A percentile compares a stretch with the other conserved stretches of the same genome.
Conservation (phyloP, 2,329 filamentous ascomycete genomes). For the Phaeophleospora eucalypticola region DNA sequence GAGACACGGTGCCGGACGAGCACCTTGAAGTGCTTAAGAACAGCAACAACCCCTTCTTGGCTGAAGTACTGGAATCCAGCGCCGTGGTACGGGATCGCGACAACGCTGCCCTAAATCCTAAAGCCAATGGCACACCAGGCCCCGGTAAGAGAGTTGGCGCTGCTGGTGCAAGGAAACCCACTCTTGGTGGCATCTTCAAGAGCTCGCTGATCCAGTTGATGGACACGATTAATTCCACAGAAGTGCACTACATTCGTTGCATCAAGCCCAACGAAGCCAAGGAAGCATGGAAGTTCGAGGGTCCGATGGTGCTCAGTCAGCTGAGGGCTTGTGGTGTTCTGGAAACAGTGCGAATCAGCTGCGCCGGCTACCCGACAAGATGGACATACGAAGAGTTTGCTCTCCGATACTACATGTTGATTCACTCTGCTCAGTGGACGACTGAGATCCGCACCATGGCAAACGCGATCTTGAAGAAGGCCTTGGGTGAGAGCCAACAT, state of each 20-base stretch:
- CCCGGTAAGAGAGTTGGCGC: slow-evolving; percentile 82
- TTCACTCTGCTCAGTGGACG: slow-evolving; percentile 85
- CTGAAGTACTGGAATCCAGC: slow-evolving; percentile 78
- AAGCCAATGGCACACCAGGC: slow-evolving; percentile 54
- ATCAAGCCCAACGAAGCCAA: slow-evolving; percentile 99
- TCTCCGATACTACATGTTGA: slow-evolving; percentile 95
- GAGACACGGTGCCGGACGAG: slow-evolving; percentile 96
- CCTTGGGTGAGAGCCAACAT: slow-evolving; percentile 63
- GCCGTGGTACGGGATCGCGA: slow-evolving; percentile 89
- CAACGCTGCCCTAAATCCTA: slow-evolving; percentile 55
- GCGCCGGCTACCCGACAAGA: slow-evolving; percentile 90
- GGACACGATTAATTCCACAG: slow-evolving; percentile 94
- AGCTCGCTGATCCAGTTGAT: slow-evolving; percentile 97
- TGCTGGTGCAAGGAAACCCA: slow-evolving; percentile 92
- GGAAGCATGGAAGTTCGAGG: slow-evolving; percentile 95
- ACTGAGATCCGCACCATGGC: slow-evolving; percentile 92
- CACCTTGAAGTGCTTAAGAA: slow-evolving; percentile 88
- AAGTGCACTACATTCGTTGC: slow-evolving; percentile 98
- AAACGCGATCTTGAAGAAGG: slow-evolving; percentile 83
- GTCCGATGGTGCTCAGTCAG: slow-evolving; percentile 97
- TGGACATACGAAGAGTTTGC: slow-evolving; percentile 99
- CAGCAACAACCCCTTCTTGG: slow-evolving; percentile 80
- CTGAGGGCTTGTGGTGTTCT: slow-evolving; percentile 96
- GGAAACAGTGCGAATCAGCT: slow-evolving; percentile 96
- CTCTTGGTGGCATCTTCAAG: slow-evolving; percentile 96